Conservation (phyloP, 2,329 filamentous ascomycete species). For the Alternaria panax region DNA sequence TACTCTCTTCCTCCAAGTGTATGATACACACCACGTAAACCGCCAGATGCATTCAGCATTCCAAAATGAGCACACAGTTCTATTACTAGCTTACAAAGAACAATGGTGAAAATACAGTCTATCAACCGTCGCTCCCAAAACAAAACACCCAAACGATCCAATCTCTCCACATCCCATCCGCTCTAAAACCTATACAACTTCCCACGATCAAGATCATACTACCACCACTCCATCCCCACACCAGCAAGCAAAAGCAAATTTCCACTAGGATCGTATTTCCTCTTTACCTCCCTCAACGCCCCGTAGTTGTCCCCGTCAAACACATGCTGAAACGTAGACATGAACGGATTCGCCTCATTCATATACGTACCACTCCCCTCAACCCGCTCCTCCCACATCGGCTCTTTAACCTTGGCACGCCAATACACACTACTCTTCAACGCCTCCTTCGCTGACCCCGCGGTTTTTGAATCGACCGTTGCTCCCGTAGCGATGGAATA, state of each 20-base stretch:
- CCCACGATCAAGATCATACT: conserved; percentile 32
- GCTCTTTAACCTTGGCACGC: conserved; percentile 25
- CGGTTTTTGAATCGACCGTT: background rate
- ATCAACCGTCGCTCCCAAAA: background rate
- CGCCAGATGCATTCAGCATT: background rate
- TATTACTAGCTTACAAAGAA: background rate
- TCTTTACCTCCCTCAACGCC: conserved; percentile 14
- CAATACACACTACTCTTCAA: background rate
- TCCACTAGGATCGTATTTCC: conserved; percentile 20
- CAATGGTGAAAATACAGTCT: background rate
- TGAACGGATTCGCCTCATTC: conserved; percentile 27
- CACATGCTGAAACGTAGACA: conserved; percentile 18
- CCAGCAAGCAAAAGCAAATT: conserved; percentile 32
- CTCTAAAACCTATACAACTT: conserved; percentile 18
- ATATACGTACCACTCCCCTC: conserved; percentile 23
- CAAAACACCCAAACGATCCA: background rate
- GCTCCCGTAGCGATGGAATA: conserved; percentile 41
- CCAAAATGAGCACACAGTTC: background rate
- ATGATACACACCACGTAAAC: background rate
- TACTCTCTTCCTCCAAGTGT: background rate
- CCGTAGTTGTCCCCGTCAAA: conserved; percentile 22
- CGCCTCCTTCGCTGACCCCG: background rate
- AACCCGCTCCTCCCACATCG: conserved; percentile 26
- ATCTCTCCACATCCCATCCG: background rate
- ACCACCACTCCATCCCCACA: conserved; percentile 30